Evolutionary conservation across 306 rosid genomes (phyloP), one percentile per base, ranked within the genome.

Genomic region (Castanea mollissima): DNA sequence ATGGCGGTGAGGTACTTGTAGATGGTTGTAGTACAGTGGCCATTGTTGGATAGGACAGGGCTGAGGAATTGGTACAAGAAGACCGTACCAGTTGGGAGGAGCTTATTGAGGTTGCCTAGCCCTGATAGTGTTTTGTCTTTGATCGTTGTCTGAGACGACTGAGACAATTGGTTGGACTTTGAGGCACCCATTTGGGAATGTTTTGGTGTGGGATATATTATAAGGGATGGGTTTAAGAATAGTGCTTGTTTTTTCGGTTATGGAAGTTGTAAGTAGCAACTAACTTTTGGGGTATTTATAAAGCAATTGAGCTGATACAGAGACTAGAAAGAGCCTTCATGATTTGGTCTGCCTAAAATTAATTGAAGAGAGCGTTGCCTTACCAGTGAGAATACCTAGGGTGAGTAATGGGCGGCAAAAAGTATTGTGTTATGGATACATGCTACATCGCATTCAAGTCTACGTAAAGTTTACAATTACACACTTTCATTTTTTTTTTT

Each of bases 21-120:
- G 27, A 25, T 0, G 25, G 77, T 25, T 38, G 13, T 6, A 35
- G 44, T 3, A 90, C 98, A 94, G 14, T 84, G 76, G 56, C 98
- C 98, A 55, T 3, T 80, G 85, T 94, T 87, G 81, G 96, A 89
- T 2, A 88, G 32, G 15, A 90, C 75, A 0, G 98, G 98, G 82
- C 78, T 92, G 29, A 92, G 90, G 74, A 89, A 95, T 12, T 89
- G 97, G 83, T 86, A 92, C 49, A 90, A 56, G 85, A 95, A 92
- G 20, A 92, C 87, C 0, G 99, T 92, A 57, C 96, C 97, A 0
- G 96, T 95, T 0, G 99, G 99, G 52, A 95, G 97, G 79, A 91
- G 89, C 79, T 82, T 88, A 16, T 91, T 82, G 49, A 92, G 89
- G 84, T 87, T 92, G 27, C 95, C 97, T 2, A 82, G 54, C 0